Percentiles rank a stretch among this genome's conserved stretches.
These are phyloP conservation scores for Corrigiola litoralis DNA, from an alignment of 179 eudicot species.

Conservation along the genomic window DNA sequence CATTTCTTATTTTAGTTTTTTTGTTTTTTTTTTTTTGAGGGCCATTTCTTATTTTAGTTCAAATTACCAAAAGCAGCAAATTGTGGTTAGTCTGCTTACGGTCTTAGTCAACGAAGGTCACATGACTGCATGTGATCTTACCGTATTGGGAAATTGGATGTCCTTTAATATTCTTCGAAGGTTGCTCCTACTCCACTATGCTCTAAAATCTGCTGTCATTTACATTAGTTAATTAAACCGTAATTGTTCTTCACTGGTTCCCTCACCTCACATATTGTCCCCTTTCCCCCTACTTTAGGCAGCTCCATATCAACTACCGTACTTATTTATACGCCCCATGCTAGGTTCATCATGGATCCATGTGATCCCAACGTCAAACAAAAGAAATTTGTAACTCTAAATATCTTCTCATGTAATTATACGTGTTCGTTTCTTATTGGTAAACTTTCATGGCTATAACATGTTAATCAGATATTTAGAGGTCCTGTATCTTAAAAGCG, in stretches of 20 bases:
- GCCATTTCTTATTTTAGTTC: no score
- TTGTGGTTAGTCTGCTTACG: not conserved
- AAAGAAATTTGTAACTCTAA: not conserved
- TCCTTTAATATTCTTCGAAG: slow-evolving; percentile 2
- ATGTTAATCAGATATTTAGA: not conserved
- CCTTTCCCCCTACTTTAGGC: slow-evolving; percentile 2
- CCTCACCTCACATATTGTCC: not conserved
- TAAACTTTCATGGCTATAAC: not conserved
- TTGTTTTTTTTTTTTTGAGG: no score
- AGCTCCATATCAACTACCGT: not conserved
- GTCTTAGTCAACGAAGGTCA: not conserved
- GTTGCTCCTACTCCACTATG: not conserved
- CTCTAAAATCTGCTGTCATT: no score
- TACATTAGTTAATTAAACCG: not conserved
- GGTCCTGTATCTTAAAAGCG: not conserved
- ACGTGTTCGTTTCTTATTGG: not conserved
- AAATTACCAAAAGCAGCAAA: not conserved
- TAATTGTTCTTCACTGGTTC: not conserved
- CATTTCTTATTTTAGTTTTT: not conserved
- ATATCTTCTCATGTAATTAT: not conserved
- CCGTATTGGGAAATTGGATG: slow-evolving; percentile 7
- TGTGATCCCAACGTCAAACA: slow-evolving; percentile 5
- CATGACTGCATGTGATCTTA: slow-evolving; percentile 17
- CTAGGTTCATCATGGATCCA: no score
- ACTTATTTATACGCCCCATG: not conserved